Evolutionary conservation across 441 rosid species (phyloP), one percentile per base, ranked within the genome.

Genomic region (Iberis amara): DNA sequence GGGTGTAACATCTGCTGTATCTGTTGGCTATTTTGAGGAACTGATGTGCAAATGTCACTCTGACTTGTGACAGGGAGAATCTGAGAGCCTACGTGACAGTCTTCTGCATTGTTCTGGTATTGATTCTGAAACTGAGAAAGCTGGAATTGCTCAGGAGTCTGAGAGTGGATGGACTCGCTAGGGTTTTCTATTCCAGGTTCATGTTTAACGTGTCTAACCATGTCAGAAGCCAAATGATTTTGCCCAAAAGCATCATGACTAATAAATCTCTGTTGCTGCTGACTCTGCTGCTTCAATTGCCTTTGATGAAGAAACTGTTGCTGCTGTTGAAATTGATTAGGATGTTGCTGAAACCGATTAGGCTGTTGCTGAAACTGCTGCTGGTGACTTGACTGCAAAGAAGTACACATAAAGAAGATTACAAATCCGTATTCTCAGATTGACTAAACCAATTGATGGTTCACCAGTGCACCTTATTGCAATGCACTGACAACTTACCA

Each of bases 131-230:
- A 47, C 60, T 82, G 90, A 33, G 88, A 64, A 30, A 81, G 75
- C 66, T 76, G 83, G 60, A 73, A 52, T 46, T 63, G 82, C 40
- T 79, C 87, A 45, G 87, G 62, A 59, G 75, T 64, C 74, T 79
- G 89, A 30, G 87, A 70, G 52, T 70, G 79, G 61, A 77, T 40
- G 52, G 67, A 59, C 45, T 71, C 83, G 47, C 64, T 70, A 40
- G 54, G 79, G 68, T 61, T 82, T 69, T 79, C 92, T 56, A 72
- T 55, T 45, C 77, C 89, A 61, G 90, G 78, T 72, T 87, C 96
- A 55, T 42, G 72, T 84, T 87, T 85, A 52, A 78, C 78, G 52
- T 80, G 88, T 26, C 30, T 52, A 60, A 70, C 68, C 26, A 69
- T 67, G 66, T 78, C 85, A 43, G 96, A 65, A 40, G 68, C 53